phyloP scores from a whole-genome alignment of 768 basidiomycete species.

The Macrolepiota albuminosa region DNA sequence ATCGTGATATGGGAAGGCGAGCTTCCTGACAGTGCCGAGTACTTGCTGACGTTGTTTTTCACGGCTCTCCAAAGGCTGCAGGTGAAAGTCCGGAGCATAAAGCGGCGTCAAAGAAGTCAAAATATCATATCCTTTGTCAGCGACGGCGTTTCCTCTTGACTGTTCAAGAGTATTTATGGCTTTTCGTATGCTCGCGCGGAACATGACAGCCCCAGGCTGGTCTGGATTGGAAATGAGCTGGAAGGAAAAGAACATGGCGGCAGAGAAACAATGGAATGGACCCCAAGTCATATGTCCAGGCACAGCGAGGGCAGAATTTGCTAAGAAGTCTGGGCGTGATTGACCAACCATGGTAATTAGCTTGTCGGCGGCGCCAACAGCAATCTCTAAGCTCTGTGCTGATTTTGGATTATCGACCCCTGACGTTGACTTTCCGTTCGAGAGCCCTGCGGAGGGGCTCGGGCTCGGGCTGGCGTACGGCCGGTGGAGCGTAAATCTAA shows the following conservation, averaged over 20 bases:
- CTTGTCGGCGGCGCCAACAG: constrained; percentile 72
- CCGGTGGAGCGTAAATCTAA: constrained; percentile 80
- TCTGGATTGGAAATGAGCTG: constrained; percentile 78
- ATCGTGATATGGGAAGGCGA: constrained; percentile 81
- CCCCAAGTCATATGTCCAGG: constrained; percentile 84
- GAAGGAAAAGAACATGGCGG: constrained; percentile 91
- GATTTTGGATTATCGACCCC: constrained; percentile 37
- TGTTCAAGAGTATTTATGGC: constrained; percentile 63
- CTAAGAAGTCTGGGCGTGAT: constrained; percentile 70
- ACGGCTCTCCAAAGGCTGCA: constrained; percentile 41
- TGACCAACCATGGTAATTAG: constrained; percentile 75
- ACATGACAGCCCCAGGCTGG: constrained; percentile 71
- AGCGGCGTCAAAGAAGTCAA: constrained; percentile 67
- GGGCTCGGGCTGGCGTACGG: constrained; percentile 54
- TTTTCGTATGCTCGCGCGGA: constrained; percentile 71
- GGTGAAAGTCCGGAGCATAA: constrained; percentile 61
- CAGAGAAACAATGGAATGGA: constrained; percentile 80
- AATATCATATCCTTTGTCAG: constrained; percentile 72
- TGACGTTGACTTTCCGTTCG: constrained; percentile 21
- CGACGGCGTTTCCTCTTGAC: constrained; percentile 58
- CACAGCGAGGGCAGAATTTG: constrained; percentile 62
- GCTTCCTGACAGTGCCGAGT: constrained; percentile 62
- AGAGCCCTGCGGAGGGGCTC: constrained; percentile 19
- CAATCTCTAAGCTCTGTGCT: constrained; percentile 64
- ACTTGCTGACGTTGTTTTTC: constrained; percentile 60